phyloP scores from a whole-genome alignment of 345 rosid genomes.

The Gynandropsis gynandra region DNA sequence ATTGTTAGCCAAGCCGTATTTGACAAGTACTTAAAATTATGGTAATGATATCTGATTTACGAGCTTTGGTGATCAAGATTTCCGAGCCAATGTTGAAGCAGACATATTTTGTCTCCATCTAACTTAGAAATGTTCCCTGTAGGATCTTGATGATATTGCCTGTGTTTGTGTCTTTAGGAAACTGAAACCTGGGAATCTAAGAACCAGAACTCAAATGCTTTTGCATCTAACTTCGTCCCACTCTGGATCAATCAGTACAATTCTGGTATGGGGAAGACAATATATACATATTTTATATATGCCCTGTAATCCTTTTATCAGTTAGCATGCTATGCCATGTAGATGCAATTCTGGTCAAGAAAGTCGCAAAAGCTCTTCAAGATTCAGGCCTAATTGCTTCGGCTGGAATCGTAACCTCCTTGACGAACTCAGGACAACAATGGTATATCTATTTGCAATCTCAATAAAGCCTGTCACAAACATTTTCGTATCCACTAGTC shows the following conservation, averaged over 20 bases:
- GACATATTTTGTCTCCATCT: neutral
- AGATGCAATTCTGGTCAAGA: constrained; percentile 59
- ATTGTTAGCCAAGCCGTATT: no score
- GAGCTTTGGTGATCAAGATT: no score
- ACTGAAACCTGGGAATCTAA: constrained; percentile 46
- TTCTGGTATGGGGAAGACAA: constrained; percentile 45
- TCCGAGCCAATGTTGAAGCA: no score
- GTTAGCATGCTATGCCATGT: constrained; percentile 10
- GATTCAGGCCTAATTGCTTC: constrained; percentile 57
- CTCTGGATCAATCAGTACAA: constrained; percentile 66
- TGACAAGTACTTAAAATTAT: no score
- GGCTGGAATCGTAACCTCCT: constrained; percentile 72
- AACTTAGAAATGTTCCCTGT: neutral
- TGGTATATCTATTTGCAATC: no score
- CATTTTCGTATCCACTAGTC: no score
- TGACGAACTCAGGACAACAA: constrained; percentile 60
- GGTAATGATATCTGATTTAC: no score
- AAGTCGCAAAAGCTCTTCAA: constrained; percentile 41
- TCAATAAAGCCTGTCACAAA: no score
- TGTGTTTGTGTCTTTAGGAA: constrained; percentile 31
- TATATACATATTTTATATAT: neutral
- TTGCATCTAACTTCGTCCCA: constrained; percentile 82
- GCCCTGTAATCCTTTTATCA: constrained; percentile 8
- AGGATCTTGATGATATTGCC: neutral
- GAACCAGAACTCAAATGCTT: constrained; percentile 53